Evolutionary conservation across 106 monocot genomes (phyloP).

Genomic region (Allium fistulosum): DNA sequence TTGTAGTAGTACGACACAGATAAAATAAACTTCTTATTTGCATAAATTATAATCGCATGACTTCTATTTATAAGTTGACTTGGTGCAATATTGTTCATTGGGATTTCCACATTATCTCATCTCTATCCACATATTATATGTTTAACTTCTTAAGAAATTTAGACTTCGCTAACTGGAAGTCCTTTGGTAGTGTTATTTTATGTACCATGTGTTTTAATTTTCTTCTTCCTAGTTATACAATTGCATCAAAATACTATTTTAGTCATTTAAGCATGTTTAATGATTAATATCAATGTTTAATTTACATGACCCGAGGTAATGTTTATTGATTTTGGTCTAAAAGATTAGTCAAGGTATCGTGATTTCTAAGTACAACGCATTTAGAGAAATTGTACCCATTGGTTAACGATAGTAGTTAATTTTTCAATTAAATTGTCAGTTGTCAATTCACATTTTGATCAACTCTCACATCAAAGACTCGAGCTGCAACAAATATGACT

Average conservation of each 20-base stretch:
- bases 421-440: too few relatives aligned
- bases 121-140: slow-evolving; percentile 13
- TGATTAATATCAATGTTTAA: not conserved
- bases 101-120: slow-evolving; percentile 4
- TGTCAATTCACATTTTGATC: too few relatives aligned
- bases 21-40: slow-evolving; percentile 20
- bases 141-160: slow-evolving; percentile 3
- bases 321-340: slow-evolving; percentile 21
- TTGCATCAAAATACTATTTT: too few relatives aligned
- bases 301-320: slow-evolving; percentile 18
- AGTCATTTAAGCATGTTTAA: too few relatives aligned
- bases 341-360: slow-evolving; percentile 16
- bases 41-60: slow-evolving; percentile 13
- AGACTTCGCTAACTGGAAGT: not conserved
- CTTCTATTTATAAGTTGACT: slow-evolving; percentile 14
- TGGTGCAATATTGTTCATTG: slow-evolving; percentile 12
- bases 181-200: slow-evolving; percentile 13
- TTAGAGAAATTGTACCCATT: too few relatives aligned
- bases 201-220: slow-evolving; percentile 3
- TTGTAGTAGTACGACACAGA: slow-evolving; percentile 18
- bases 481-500: too few relatives aligned
- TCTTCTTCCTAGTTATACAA: too few relatives aligned
- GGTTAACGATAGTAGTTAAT: too few relatives aligned
- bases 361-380: too few relatives aligned
- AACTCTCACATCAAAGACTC: too few relatives aligned